Evolutionary conservation across 441 rosid species (phyloP).

Genomic region (Aleurites moluccanus): DNA sequence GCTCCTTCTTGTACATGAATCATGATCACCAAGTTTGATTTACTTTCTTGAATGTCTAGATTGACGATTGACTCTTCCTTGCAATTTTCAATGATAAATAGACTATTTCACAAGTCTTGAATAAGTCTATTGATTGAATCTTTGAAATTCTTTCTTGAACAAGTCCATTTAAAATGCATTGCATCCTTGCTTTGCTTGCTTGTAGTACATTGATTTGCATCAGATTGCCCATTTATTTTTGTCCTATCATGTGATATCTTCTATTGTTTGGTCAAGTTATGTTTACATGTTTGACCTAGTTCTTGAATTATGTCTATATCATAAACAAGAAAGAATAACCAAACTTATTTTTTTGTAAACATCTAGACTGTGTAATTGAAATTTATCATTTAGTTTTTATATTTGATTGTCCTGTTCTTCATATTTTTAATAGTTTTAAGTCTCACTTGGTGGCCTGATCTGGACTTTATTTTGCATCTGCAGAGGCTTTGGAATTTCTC

Average conservation of each 20-base stretch:
- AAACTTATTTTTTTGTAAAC: background rate
- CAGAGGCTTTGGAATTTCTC: slow-evolving; percentile 93
- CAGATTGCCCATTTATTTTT: background rate
- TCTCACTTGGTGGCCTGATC: background rate
- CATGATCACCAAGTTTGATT: too few species aligned
- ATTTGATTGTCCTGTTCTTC: background rate
- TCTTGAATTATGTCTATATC: background rate
- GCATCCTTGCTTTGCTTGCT: too few species aligned
- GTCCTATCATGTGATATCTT: background rate
- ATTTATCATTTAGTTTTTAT: background rate
- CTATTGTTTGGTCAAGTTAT: background rate
- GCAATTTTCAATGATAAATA: too few species aligned
- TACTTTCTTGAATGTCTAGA: too few species aligned
- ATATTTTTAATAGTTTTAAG: background rate
- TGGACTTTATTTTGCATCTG: slow-evolving; percentile 17
- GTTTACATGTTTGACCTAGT: background rate
- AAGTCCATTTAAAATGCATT: too few species aligned
- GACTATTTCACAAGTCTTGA: too few species aligned
- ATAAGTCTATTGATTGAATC: too few species aligned
- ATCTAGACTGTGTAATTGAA: background rate
- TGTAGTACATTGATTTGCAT: too few species aligned
- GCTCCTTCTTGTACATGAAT: too few species aligned
- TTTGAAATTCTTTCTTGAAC: too few species aligned
- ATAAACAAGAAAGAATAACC: background rate
- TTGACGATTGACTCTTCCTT: too few species aligned